Conservation (phyloP, 108 stramenopile genomes). For the Mayamaea pseudoterrestris region DNA sequence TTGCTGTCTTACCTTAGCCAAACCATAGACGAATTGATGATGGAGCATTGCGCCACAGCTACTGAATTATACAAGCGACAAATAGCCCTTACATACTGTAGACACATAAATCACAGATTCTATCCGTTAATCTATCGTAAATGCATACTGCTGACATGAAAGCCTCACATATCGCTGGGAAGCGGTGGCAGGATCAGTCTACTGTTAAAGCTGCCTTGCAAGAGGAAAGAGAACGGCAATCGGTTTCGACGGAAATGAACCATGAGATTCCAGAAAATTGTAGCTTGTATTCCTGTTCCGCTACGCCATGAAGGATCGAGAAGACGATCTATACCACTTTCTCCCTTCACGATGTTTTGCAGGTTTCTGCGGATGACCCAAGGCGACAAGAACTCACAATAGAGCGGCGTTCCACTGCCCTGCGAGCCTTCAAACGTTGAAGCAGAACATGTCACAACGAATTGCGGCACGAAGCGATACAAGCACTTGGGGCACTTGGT, state of each 20-base stretch:
- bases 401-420: conserved; percentile 58
- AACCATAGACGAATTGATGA: no score
- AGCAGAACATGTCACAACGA: conserved; percentile 45
- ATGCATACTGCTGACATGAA: no score
- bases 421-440: conserved; percentile 66
- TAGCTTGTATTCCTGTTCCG: conserved; percentile 50
- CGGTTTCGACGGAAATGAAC: conserved; percentile 54
- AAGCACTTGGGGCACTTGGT: conserved; percentile 61
- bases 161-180: neutral
- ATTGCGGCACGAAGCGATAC: conserved; percentile 69
- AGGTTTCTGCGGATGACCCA: conserved; percentile 78
- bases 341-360: conserved; percentile 28
- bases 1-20: no score
- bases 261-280: conserved; percentile 82
- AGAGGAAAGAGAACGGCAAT: conserved; percentile 66
- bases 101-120: no score
- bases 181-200: neutral
- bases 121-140: no score
- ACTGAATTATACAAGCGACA: no score
- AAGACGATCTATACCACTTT: conserved; percentile 36
- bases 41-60: no score
- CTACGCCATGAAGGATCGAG: conserved; percentile 62
- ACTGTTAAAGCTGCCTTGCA: conserved; percentile 60
- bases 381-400: conserved; percentile 77
- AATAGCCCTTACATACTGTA: no score